Evolutionary conservation across 1,139 yeast genomes (phyloP), one percentile per base, ranked within the genome.

Genomic region (Yamadazyma conglobata): DNA sequence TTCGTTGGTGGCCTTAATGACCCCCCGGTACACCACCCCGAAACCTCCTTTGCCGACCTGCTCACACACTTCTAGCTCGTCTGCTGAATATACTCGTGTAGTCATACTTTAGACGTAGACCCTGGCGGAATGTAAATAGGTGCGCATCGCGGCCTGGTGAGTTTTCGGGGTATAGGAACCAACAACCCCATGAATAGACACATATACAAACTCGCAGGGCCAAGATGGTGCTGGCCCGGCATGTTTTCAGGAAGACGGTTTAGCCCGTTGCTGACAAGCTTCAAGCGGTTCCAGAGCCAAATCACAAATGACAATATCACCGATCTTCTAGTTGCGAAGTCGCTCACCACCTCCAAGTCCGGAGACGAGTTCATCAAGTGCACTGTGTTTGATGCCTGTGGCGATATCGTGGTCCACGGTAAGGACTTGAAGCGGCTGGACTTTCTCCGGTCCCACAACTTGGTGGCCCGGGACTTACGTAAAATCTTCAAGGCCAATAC

Each of bases 21-120:
- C 52, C 0, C 91, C 96, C 29, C 81, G 64, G 57, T 81, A 87
- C 2, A 87, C 96, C 2, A 81, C 84, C 0, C 96, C 96, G 54
- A 86, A 87, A 4, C 91, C 89, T 0, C 96, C 96, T 34, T 85
- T 64, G 2, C 96, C 96, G 1, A 87, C 78, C 52, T 85, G 89
- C 42, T 82, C 89, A 40, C 71, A 72, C 4, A 87, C 70, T 28
- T 76, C 71, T 15, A 69, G 47, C 41, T 69, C 71, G 12, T 63
- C 70, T 8, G 68, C 58, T 10, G 61, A 52, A 27, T 42, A 31
- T 12, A 64, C 50, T 32, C 69, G 32, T 3, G 38, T 31, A 4
- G 34, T 30, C 25, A 27, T 26, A 15, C 3, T 13, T 13, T 10
- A 23, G 25, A 23, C 15, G 25, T 19, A 23, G 15, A 23, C 9